Evolutionary conservation across 106 monocot species (phyloP).

Genomic region (Gastrodia elata): DNA sequence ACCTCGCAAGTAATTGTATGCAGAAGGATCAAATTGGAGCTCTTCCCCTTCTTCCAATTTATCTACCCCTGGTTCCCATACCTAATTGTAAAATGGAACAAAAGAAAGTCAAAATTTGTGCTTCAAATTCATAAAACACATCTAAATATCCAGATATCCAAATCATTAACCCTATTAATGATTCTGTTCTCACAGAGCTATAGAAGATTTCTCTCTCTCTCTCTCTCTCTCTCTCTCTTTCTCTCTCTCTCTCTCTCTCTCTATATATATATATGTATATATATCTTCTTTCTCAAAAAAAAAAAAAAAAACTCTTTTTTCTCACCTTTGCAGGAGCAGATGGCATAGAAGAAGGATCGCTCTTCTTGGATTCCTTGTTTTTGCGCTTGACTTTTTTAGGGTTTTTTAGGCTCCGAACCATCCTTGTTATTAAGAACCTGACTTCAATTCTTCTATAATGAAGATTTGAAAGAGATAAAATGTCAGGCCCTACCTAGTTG

Average conservation of each 20-base stretch:
- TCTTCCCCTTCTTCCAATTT: slow-evolving; percentile 92
- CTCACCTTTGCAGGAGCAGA: slow-evolving; percentile 62
- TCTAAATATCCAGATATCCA: background rate
- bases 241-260: too few relatives aligned
- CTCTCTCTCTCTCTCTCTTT: too few relatives aligned
- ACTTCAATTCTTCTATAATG: background rate
- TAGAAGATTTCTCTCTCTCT: background rate
- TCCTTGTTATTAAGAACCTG: slow-evolving; percentile 8
- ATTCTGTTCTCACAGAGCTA: background rate
- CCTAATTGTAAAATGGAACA: slow-evolving; percentile 23
- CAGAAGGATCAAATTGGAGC: slow-evolving; percentile 85
- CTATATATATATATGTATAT: too few relatives aligned
- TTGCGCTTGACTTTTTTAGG: slow-evolving; percentile 57
- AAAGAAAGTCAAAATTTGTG: background rate
- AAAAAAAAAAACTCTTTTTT: background rate
- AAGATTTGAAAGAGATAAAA: background rate
- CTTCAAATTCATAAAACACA: background rate
- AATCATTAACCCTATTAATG: background rate
- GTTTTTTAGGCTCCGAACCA: slow-evolving; percentile 77
- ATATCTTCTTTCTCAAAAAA: too few relatives aligned
- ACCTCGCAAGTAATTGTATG: slow-evolving; percentile 81
- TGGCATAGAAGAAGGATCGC: slow-evolving; percentile 36
- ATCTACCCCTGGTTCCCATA: slow-evolving; percentile 96
- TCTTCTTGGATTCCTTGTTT: slow-evolving; percentile 48
- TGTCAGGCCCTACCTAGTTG: too few relatives aligned